Evolutionary conservation across 2,329 filamentous ascomycete genomes (phyloP), one percentile per base, ranked within the genome.

Genomic region (Fusarium sublunatum): DNA sequence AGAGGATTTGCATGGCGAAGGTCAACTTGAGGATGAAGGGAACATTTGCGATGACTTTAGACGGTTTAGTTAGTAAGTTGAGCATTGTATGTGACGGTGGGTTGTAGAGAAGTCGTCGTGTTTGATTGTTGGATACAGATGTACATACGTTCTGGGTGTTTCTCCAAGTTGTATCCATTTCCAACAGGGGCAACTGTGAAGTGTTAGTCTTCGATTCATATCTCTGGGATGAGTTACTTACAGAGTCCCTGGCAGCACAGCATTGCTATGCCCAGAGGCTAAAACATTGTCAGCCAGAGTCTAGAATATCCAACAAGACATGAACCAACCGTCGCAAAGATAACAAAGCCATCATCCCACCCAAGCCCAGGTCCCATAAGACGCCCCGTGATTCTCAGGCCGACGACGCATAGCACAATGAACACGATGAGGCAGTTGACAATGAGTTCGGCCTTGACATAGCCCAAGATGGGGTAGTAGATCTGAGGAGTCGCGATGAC

Each of bases 361-460:
- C 74, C 74, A 10, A 76, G 53, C 1, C 74, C 74, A 7, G 74
- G 72, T 2, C 74, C 74, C 7, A 52, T 63, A 8, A 73, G n/a
- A 24, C 74, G 70, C 4, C 70, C 72, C 0, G 67, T 15, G 4
- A 75, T 62, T 48, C 74, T 59, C 28, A 75, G 46, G 9, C 49
- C 44, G 19, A 75, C 71, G 6, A 73, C 70, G 4, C 54, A 5
- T 4, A 76, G 42, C 24, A 75, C 71, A 11, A 75, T 28, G 19
- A 70, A 56, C 34, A 75, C 73, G n/a, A 76, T 28, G 12, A 75
- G 34, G 31, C 62, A 69, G 54, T 76, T 76, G 53, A 75, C 39
- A 29, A 58, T 61, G 12, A 76, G 64, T 48, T 76, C 71, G 7
- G 67, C 70, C 13, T 34, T 44, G 25, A 76, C 73, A 34, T 61